A percentile compares a stretch with the other conserved stretches of the same genome.
Conservation (phyloP, 495 filamentous ascomycete species). For the Tuber microsphaerosporum region DNA sequence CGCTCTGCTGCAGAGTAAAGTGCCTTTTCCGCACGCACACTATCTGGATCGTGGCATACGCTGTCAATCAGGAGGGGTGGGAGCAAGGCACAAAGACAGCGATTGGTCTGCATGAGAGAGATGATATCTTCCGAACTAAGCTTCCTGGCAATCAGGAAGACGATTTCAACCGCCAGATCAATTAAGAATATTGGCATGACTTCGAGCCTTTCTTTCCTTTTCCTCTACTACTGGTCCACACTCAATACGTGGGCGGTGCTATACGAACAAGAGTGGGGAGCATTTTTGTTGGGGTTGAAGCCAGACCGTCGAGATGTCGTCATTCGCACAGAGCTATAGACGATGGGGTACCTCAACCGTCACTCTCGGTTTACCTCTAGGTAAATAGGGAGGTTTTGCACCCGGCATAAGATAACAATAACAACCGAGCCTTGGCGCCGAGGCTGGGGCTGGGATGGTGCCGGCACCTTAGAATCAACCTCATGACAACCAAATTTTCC, state of each 20-base stretch:
- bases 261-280: background rate
- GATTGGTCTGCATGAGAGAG: conserved; percentile 24
- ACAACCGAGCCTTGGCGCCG: too few relatives aligned
- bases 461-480: too few relatives aligned
- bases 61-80: conserved; percentile 23
- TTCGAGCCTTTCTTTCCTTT: background rate
- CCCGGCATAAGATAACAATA: too few relatives aligned
- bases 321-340: background rate
- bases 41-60: conserved; percentile 13
- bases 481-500: too few relatives aligned
- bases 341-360: background rate
- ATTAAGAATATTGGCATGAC: conserved; percentile 18
- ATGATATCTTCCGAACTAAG: conserved; percentile 22
- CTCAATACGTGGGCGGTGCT: background rate
- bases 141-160: conserved; percentile 29
- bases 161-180: conserved; percentile 31
- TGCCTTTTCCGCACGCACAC: conserved; percentile 1
- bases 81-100: conserved; percentile 23
- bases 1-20: conserved; percentile 25
- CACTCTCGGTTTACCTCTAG: background rate
- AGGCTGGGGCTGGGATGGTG: too few relatives aligned
- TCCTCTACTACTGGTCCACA: background rate
- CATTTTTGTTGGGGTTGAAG: background rate
- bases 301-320: background rate
- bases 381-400: too few relatives aligned